phyloP scores from a whole-genome alignment of 1,284 basidiomycete species.

The Xerocomus nothofagi region DNA sequence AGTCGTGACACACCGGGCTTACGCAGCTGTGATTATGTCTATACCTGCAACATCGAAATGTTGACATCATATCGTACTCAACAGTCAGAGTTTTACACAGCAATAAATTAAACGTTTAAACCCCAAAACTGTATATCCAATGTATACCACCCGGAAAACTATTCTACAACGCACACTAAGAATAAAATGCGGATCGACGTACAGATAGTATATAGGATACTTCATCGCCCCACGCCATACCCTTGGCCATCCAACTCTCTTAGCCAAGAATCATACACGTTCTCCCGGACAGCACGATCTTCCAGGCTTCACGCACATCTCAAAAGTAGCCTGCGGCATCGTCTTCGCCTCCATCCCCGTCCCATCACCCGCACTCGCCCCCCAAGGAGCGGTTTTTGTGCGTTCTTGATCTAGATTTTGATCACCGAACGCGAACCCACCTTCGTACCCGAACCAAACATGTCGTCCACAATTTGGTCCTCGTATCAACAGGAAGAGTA shows the following conservation, averaged over 20 bases:
- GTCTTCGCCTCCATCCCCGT: not conserved
- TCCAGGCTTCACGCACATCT: slow-evolving; percentile 6
- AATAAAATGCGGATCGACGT: not conserved
- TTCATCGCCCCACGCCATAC: not conserved
- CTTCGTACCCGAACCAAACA: slow-evolving; percentile 32
- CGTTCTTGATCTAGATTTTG: not conserved
- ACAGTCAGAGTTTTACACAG: slow-evolving; percentile 6
- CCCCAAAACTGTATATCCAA: not conserved
- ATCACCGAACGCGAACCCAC: slow-evolving; percentile 12
- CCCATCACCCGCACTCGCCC: not conserved
- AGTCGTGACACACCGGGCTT: not conserved
- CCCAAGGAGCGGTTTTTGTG: not conserved
- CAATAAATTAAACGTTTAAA: too few species aligned
- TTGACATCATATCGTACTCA: not conserved
- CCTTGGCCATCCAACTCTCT: not conserved
- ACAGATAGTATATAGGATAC: not conserved
- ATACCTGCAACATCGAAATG: not conserved
- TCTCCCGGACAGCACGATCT: slow-evolving; percentile 10
- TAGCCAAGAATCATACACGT: not conserved
- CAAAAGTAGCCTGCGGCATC: slow-evolving; percentile 1
- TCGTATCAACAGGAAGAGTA: slow-evolving; percentile 42
- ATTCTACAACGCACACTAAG: not conserved
- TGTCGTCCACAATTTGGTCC: slow-evolving; percentile 42
- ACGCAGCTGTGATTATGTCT: not conserved
- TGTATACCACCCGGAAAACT: not conserved